phyloP scores from a whole-genome alignment of 352 stramenopile species.

The Phytopythium montanum region DNA sequence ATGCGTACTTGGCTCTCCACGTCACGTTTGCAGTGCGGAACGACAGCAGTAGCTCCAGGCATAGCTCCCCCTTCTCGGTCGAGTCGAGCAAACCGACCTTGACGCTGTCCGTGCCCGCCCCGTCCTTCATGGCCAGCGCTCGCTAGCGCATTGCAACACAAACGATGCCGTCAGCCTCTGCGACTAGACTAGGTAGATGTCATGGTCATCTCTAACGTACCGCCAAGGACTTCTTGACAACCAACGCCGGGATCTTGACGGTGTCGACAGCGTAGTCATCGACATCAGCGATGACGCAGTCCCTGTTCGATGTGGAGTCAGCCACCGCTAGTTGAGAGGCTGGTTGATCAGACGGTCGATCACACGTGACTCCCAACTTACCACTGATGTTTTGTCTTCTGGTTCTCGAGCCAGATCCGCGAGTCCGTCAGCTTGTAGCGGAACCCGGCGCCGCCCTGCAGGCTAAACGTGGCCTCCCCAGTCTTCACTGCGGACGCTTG shows the following conservation, averaged over 20 bases:
- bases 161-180: background rate
- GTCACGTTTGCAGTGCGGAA: background rate
- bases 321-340: background rate
- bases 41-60: background rate
- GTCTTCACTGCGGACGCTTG: background rate
- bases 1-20: slow-evolving; percentile 2
- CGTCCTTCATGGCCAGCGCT: background rate
- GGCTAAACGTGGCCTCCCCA: background rate
- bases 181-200: background rate
- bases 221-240: background rate
- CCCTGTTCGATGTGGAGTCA: background rate
- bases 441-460: background rate
- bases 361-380: no score
- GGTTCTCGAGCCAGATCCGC: slow-evolving; percentile 8
- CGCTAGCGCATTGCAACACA: background rate
- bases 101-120: background rate
- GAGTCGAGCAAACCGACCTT: background rate
- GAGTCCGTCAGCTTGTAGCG: background rate
- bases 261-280: background rate
- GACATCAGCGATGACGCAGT: background rate
- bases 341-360: background rate
- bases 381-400: slow-evolving; percentile 6
- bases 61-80: background rate
- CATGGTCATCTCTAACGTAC: background rate
- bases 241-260: background rate